Percentiles rank a stretch among this genome's conserved stretches.
Evolutionary conservation across 2,329 filamentous ascomycete genomes (phyloP).

Genomic region (Microdochium trichocladiopsis): DNA sequence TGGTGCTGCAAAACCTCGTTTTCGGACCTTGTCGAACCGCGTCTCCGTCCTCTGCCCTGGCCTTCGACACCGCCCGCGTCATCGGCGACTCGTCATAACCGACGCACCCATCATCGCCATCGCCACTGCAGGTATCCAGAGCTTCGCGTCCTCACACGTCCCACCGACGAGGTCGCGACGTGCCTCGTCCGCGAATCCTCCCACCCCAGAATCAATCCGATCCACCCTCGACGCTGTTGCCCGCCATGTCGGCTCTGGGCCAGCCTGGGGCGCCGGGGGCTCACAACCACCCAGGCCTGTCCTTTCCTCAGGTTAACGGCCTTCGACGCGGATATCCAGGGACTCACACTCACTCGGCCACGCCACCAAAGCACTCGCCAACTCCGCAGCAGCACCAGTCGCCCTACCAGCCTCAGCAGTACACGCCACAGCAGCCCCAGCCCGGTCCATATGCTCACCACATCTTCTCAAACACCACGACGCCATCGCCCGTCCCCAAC

Average conservation of each 20-base stretch:
- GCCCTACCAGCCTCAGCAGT: slow-evolving; percentile 47
- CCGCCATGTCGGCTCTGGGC: slow-evolving; percentile 39
- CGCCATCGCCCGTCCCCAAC: slow-evolving; percentile 36
- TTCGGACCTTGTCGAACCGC: background rate
- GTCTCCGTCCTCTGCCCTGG: background rate
- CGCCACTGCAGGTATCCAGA: background rate
- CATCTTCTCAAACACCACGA: slow-evolving; percentile 39
- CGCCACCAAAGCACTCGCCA: slow-evolving; percentile 48
- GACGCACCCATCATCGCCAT: background rate
- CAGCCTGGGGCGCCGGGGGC: slow-evolving; percentile 34
- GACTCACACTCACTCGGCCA: slow-evolving; percentile 40
- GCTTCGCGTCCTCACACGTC: background rate
- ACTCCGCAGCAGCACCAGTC: slow-evolving; percentile 44
- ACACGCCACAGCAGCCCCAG: slow-evolving; percentile 43
- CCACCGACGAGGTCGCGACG: background rate
- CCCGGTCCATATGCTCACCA: slow-evolving; percentile 42
- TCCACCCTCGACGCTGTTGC: background rate
- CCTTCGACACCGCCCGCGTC: background rate
- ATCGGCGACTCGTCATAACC: background rate
- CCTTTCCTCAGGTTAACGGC: slow-evolving; percentile 41
- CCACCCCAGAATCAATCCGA: background rate
- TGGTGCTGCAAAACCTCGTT: background rate
- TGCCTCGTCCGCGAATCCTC: background rate
- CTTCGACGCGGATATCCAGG: slow-evolving; percentile 41
- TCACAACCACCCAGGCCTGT: slow-evolving; percentile 43